Evolutionary conservation across 2,329 filamentous ascomycete genomes (phyloP), one percentile per base, ranked within the genome.

Genomic region (Fusarium hainanense): DNA sequence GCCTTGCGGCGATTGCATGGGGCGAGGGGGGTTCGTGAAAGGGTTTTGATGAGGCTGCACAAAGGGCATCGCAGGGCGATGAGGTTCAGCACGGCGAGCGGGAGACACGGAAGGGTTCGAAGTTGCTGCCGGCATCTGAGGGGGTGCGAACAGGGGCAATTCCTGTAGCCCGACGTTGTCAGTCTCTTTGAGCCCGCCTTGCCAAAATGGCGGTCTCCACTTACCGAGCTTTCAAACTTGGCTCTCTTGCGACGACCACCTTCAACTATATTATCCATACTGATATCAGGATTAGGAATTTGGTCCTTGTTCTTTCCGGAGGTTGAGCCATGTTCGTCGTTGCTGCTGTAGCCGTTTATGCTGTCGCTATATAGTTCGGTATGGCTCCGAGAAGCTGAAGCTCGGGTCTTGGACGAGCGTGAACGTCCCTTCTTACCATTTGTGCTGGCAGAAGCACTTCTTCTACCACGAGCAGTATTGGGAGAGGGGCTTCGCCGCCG

Each of bases 31-130:
- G 77, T 93, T 93, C 69, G 88, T 88, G 77, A 96, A 97, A 8
- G 92, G 92, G 74, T 94, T 92, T 75, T 96, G 93, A 52, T 89
- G 89, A 28, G 90, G 88, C 73, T 90, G 89, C 51, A 91, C 87
- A 77, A 93, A 97, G 6, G 93, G 92, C 84, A 97, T 77, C 78
- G 90, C 79, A 77, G 91, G 83, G 83, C 93, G 84, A 83, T 92
- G 80, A 82, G 92, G 83, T 82, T 92, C 87, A 81, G 92, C 85
- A 52, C 93, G 92, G 76, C 95, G 91, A 77, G 94, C 93, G 65
- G 95, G 95, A 28, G 95, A 98, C 54, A 97, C 92, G 21, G 95
- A 98, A n/a, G 94, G 95, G 75, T 95, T 94, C n/a, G 95, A 98
- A n/a, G 93, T 92, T 52, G 93, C 91, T 72, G 95, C 92, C 50